Conservation (phyloP, 495 filamentous ascomycete genomes). For the Penicillium paradoxum region DNA sequence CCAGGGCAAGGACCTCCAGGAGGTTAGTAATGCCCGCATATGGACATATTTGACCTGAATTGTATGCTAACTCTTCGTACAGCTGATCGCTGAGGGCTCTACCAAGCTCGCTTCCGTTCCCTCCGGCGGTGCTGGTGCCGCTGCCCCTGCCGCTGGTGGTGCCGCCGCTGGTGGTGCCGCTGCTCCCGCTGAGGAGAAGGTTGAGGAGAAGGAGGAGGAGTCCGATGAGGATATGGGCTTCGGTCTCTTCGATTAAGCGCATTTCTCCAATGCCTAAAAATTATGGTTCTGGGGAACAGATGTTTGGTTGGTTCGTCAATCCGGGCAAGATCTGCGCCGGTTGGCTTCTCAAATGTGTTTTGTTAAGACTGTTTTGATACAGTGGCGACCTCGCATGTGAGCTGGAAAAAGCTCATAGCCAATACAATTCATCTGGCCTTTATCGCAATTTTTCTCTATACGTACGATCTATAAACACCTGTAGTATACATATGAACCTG, state of each 20-base stretch:
- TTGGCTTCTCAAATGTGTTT: slow-evolving; percentile 32
- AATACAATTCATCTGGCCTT: slow-evolving; percentile 42
- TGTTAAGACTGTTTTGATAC: slow-evolving; percentile 38
- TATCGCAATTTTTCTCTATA: slow-evolving; percentile 8
- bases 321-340: slow-evolving; percentile 29
- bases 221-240: slow-evolving; percentile 99
- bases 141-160: slow-evolving; percentile 55
- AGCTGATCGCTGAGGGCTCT: slow-evolving; percentile 91
- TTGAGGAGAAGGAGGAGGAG: slow-evolving; percentile 78
- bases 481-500: slow-evolving; percentile 3
- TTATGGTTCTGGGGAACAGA: slow-evolving; percentile 32
- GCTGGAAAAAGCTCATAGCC: slow-evolving; percentile 39
- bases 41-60: not conserved
- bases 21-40: slow-evolving; percentile 53
- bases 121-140: slow-evolving; percentile 76
- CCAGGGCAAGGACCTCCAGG: slow-evolving; percentile 93
- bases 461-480: not conserved
- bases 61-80: slow-evolving; percentile 21
- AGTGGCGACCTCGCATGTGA: slow-evolving; percentile 40
- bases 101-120: slow-evolving; percentile 96
- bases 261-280: slow-evolving; percentile 23
- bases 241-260: slow-evolving; percentile 91
- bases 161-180: slow-evolving; percentile 65
- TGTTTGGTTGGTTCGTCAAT: slow-evolving; percentile 34
- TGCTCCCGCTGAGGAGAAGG: slow-evolving; percentile 64